Base-by-base conservation (phyloP, 306 rosid species). In the Prunus campanulata region DNA sequence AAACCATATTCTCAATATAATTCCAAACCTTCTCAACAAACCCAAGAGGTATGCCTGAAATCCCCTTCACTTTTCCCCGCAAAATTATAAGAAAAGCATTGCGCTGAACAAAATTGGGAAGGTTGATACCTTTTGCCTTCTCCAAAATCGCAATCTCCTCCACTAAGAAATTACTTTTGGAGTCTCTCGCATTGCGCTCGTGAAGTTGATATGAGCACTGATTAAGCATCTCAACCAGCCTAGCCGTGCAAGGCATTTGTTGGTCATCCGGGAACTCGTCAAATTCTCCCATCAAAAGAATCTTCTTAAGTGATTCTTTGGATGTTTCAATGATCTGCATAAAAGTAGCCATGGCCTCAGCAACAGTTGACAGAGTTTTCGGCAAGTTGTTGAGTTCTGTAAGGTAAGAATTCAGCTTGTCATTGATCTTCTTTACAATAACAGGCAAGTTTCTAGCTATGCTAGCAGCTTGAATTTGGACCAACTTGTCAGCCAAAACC, bases 241-340 rank as follows among this genome's bases (percentile, higher is more conserved):
- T 61, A 14, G 88, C 88, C 6, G 91, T 87, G 5, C 84, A 85
- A 60, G 78, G 90, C 88, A 82, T 79, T 8, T 11, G 5, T 0
- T 60, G 68, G 0, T 82, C 76, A 0, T 74, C 78, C 2, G 48
- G 74, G 61, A 80, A 85, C 66, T 82, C 88, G 0, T 87, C 1
- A 32, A 32, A 4, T 32, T 32, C 85, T 2, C 88, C 87, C 2
- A 63, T 65, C 0, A 87, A 29, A 32, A 85, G 84, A 59, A 87
- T 65, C n/a, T 66, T 66, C 71, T 8, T 42, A 7, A 66, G 71
- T 14, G 71, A 39, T 66, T 62, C 67, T 29, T 62, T 62, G n/a
- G 67, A 62, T 14, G 8, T 1, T 13, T 20, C 67, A 62, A 62
- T 66, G 51, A 35, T 66, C 8, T 46, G 51, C 71, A 35, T 66